These are phyloP conservation scores for Potentilla sterilis DNA, from an alignment of 306 rosid species.

Conservation along the genomic window DNA sequence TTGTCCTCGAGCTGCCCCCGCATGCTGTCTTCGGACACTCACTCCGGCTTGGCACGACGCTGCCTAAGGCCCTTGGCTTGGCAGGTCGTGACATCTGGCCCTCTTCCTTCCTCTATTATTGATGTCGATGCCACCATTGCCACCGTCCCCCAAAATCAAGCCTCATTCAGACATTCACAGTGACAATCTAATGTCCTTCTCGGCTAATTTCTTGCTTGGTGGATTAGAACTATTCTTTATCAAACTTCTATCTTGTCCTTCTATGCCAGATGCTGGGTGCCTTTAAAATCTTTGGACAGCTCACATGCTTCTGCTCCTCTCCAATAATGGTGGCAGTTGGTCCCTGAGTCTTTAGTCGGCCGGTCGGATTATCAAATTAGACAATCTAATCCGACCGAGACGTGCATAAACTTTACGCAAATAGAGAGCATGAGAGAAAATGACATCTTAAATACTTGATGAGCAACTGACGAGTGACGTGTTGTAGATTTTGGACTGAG, in stretches of 20 bases:
- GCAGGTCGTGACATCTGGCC: too few relatives aligned
- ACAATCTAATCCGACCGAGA: neutral
- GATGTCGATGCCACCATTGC: constrained; percentile 5
- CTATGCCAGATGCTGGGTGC: neutral
- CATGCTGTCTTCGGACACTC: too few relatives aligned
- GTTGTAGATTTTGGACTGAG: too few relatives aligned
- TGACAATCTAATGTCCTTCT: neutral
- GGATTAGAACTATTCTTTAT: neutral
- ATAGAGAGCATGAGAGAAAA: neutral
- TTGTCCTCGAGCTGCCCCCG: too few relatives aligned
- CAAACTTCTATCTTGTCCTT: neutral
- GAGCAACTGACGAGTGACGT: too few relatives aligned
- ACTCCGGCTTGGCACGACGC: too few relatives aligned
- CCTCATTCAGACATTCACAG: neutral
- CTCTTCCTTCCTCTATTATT: neutral
- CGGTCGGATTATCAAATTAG: neutral
- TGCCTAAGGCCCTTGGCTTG: too few relatives aligned
- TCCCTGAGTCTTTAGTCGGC: neutral
- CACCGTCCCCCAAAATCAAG: neutral
- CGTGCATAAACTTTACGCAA: too few relatives aligned
- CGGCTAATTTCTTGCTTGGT: neutral
- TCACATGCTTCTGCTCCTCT: constrained; percentile 19
- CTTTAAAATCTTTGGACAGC: constrained; percentile 19
- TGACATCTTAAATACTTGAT: neutral
- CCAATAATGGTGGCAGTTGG: neutral